These are phyloP conservation scores for Chalciporus chontae DNA, from an alignment of 768 basidiomycete genomes.

Conservation along the genomic window DNA sequence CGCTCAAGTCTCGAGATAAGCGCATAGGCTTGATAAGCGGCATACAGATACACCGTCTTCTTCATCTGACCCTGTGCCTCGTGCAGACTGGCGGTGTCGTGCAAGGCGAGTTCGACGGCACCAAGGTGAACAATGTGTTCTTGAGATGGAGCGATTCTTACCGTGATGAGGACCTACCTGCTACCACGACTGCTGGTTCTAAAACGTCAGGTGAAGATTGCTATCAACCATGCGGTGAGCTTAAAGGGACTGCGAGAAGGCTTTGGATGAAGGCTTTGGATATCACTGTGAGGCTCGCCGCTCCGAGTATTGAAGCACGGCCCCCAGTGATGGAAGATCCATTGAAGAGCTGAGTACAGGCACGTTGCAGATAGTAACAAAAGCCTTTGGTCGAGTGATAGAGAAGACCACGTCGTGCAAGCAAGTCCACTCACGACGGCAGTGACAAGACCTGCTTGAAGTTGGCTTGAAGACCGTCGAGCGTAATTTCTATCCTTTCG, in stretches of 20 bases:
- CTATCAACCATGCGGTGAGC: background rate
- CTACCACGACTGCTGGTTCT: too few species aligned
- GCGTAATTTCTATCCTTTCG: background rate
- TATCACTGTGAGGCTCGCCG: too few species aligned
- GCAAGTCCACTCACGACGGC: too few species aligned
- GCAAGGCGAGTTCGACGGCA: slow-evolving; percentile 16
- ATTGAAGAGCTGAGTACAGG: background rate
- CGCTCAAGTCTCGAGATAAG: slow-evolving; percentile 33
- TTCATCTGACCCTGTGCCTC: slow-evolving; percentile 25
- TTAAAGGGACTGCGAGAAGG: background rate
- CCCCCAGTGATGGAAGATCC: too few species aligned
- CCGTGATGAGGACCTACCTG: background rate
- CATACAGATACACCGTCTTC: slow-evolving; percentile 21
- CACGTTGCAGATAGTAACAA: too few species aligned
- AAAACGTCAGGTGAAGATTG: background rate
- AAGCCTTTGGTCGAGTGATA: too few species aligned
- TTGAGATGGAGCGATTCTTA: slow-evolving; percentile 2
- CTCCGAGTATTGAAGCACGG: too few species aligned
- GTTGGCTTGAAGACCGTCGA: too few species aligned
- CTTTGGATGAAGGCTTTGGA: too few species aligned
- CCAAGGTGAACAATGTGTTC: slow-evolving; percentile 20
- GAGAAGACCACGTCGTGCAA: too few species aligned
- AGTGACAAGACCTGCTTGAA: too few species aligned
- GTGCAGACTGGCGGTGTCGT: slow-evolving; percentile 29
- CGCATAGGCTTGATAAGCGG: slow-evolving; percentile 26